These are phyloP conservation scores for Brassica nigra DNA, from an alignment of 345 rosid genomes.

Conservation along the genomic window DNA sequence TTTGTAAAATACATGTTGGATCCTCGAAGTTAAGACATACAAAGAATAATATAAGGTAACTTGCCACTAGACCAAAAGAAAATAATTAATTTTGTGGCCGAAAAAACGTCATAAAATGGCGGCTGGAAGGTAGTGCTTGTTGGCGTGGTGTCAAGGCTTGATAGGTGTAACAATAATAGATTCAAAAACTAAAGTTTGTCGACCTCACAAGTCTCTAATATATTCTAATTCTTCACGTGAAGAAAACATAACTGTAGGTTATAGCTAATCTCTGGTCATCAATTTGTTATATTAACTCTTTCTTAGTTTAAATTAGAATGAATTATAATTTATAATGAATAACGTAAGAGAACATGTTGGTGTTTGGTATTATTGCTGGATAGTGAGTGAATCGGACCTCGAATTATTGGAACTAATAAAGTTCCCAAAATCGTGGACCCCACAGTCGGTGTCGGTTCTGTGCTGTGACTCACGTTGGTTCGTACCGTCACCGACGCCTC, in stretches of 20 bases:
- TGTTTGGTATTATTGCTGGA: conserved; percentile 12
- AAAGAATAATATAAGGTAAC: too few species aligned
- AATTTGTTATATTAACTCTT: not conserved
- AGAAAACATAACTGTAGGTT: not conserved
- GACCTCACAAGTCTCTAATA: not conserved
- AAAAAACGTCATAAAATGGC: too few species aligned
- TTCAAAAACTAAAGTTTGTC: too few species aligned
- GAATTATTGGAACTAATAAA: conserved; percentile 21
- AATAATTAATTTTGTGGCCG: too few species aligned
- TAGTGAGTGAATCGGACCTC: conserved; percentile 9
- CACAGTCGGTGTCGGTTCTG: conserved; percentile 30
- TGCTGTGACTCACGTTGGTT: conserved; percentile 14
- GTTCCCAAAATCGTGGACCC: conserved; percentile 26
- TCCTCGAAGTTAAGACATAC: too few species aligned
- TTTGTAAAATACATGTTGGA: too few species aligned
- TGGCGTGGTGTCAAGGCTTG: too few species aligned
- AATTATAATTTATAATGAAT: not conserved
- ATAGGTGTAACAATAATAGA: too few species aligned
- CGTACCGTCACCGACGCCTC: conserved; percentile 34
- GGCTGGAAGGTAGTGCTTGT: too few species aligned
- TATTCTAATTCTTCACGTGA: not conserved
- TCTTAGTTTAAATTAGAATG: not conserved
- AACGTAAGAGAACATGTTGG: conserved; percentile 21
- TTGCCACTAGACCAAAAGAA: too few species aligned
- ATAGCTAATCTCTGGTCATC: not conserved